Base-by-base conservation (phyloP, 129 eudicot genomes). In the Saussurea involucrata region DNA sequence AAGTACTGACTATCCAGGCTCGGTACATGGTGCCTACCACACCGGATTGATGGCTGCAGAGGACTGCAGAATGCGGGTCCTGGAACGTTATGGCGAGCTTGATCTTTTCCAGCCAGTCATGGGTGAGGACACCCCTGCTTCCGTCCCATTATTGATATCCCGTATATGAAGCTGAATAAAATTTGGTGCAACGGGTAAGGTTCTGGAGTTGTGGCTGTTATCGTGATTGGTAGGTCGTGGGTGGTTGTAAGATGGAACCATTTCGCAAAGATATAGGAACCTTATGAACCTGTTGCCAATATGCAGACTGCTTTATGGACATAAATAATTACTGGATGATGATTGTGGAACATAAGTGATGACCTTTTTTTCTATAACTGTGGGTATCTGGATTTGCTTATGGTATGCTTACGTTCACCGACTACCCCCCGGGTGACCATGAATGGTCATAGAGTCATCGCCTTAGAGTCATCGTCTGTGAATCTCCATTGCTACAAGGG, bases 1-100 rank as follows among this genome's bases (percentile, higher is more conserved):
- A 5, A 92, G 97, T 57, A n/a, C 57, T 8, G 95, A 87, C 73
- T 88, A 86, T 77, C 99, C 99, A 1, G 99, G 99, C 6, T 95
- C 97, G 1, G 99, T 95, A 18, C 99, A 95, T 32, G 99, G 97
- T 25, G 99, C 99, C 13, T 95, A 95, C 85, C 87, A 92, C 24
- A 95, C 99, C 21, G 99, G 99, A 25, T 55, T 84, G 71, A 77
- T 90, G 90, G 99, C 99, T 49, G 99, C 97, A 10, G 97, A 95
- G 86, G 99, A 88, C 82, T 95, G 97, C 83, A 84, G 96, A 53
- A 95, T 90, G 96, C 92, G 96, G 17, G 97, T 95, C 60, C 82
- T 95, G 69, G 97, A 95, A 79, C 88, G 97, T n/a, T 92, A 92
- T 24, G 97, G 97, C 0, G 95, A 89, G 87, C 83, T 90, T 73